Evolutionary conservation across 23 red algal genomes (phyloP).

Genomic region (Gracilaria caudata): DNA sequence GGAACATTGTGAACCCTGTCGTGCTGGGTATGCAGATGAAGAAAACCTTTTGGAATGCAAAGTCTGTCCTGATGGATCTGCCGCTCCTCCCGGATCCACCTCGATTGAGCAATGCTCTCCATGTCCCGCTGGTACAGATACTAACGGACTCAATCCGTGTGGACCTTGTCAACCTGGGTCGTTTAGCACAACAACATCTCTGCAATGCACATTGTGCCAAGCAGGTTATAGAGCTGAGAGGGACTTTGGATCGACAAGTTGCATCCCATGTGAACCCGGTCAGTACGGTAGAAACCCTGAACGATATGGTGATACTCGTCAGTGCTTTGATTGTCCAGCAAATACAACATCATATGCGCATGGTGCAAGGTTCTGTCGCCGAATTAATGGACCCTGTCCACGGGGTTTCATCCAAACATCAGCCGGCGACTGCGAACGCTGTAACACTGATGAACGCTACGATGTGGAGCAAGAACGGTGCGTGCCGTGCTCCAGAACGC

Average conservation of each 20-base stretch:
- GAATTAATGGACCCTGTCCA: conserved; percentile 15
- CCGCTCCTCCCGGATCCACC: neutral
- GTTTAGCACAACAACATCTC: neutral
- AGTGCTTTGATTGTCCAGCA: conserved; percentile 1
- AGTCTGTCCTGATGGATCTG: neutral
- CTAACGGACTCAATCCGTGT: neutral
- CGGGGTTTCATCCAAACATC: conserved; percentile 3
- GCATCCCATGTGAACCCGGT: conserved; percentile 3
- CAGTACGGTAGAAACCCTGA: neutral
- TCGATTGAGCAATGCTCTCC: conserved; percentile 1
- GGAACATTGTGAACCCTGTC: neutral
- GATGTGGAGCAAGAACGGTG: neutral
- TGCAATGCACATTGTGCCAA: neutral
- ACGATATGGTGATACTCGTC: neutral
- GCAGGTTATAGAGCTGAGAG: neutral
- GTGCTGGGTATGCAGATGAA: neutral
- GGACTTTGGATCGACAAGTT: neutral
- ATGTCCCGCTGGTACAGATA: conserved; percentile 1
- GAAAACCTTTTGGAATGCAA: conserved; percentile 19
- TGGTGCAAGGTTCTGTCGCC: conserved; percentile 9
- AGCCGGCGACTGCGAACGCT: conserved; percentile 13
- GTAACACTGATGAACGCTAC: conserved; percentile 12
- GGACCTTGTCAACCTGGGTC: neutral
- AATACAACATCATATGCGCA: neutral
- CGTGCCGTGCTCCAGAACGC: neutral